Conservation (phyloP, 805 yeast species). For the Candida insectalens region DNA sequence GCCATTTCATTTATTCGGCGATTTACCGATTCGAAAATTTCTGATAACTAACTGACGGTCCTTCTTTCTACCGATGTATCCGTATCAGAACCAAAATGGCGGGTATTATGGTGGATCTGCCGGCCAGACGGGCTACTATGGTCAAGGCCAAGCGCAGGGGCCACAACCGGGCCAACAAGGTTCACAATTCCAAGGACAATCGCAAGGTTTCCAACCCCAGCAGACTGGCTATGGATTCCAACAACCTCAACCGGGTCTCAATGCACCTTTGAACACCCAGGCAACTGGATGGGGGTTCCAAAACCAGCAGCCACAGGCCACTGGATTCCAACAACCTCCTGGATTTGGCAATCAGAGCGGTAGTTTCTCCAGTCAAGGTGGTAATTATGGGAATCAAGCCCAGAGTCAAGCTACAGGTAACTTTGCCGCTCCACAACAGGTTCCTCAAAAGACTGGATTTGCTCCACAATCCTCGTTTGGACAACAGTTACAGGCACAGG, state of each 20-base stretch:
- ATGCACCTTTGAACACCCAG: slow-evolving; percentile 20
- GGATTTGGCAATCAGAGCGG: no score
- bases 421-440: slow-evolving; percentile 11
- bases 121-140: slow-evolving; percentile 1
- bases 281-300: slow-evolving; percentile 29
- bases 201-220: slow-evolving; percentile 11
- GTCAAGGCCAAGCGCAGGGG: slow-evolving; percentile 1
- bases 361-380: no score
- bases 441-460: background rate
- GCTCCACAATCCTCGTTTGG: slow-evolving; percentile 6
- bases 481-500: slow-evolving; percentile 4
- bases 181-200: slow-evolving; percentile 8
- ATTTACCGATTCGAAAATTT: no score
- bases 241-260: slow-evolving; percentile 21
- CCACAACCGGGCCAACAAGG: background rate
- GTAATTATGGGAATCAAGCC: no score
- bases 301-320: slow-evolving; percentile 6
- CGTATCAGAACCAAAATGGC: background rate
- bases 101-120: background rate
- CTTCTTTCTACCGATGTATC: background rate
- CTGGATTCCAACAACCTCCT: slow-evolving; percentile 10
- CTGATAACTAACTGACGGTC: no score
- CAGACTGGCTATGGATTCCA: slow-evolving; percentile 19
- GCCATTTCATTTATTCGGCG: no score
- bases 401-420: slow-evolving; percentile 12